phyloP scores from a whole-genome alignment of 1,284 basidiomycete genomes.

The Cutaneotrichosporon sp. region DNA sequence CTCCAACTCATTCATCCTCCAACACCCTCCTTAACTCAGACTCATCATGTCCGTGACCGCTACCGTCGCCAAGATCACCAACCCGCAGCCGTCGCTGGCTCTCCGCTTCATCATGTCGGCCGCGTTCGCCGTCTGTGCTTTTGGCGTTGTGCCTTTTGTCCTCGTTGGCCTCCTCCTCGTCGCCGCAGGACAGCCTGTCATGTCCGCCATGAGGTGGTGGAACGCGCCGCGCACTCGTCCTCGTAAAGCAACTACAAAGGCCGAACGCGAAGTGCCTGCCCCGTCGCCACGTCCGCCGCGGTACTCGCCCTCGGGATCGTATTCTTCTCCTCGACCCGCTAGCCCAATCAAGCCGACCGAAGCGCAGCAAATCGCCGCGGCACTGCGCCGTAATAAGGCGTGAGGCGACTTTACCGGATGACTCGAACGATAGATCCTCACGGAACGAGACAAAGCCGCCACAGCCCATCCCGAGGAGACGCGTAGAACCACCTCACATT shows the following conservation, averaged over 20 bases:
- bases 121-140: slow-evolving; percentile 11
- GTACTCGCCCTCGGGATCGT: background rate
- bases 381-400: background rate
- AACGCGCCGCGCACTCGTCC: slow-evolving; percentile 1
- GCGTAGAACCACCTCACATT: too few species aligned
- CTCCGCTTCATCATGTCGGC: slow-evolving; percentile 18
- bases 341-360: background rate
- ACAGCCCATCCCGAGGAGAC: background rate
- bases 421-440: background rate
- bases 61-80: slow-evolving; percentile 1
- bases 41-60: slow-evolving; percentile 1
- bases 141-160: slow-evolving; percentile 15
- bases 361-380: background rate
- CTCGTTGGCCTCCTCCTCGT: slow-evolving; percentile 14
- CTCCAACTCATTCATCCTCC: background rate
- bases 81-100: slow-evolving; percentile 12
- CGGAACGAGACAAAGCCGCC: background rate
- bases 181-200: slow-evolving; percentile 9
- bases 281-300: background rate
- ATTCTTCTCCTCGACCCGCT: background rate
- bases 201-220: background rate
- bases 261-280: background rate
- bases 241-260: background rate
- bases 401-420: background rate
- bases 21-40: background rate